Base-by-base conservation (phyloP, 164 flowering plant genomes). In the Magnolia changhungtana region DNA sequence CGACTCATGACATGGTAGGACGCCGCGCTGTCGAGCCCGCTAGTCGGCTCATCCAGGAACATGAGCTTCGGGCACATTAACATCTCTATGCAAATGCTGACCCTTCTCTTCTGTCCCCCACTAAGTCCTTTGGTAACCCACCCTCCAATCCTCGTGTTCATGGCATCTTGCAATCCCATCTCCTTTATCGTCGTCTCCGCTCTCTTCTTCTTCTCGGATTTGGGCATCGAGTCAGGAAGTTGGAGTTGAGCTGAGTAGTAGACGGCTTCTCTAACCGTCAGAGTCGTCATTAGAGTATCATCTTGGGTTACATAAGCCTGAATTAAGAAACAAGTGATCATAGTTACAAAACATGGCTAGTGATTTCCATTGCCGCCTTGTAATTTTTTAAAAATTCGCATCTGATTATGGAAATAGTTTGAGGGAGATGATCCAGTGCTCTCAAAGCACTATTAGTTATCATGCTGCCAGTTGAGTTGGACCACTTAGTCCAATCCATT, bases 251-350 rank as follows among this genome's bases (percentile, higher is more conserved):
- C 93, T 19, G 96, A 88, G 85, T 86, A 91, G 78, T 83, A 77
- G 1, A 91, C 77, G 0, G 89, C 85, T 84, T 91, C 93, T 82
- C 75, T 78, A 2, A 90, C 92, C 0, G 93, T 86, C 27, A 90
- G 31, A 7, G 90, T 89, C 11, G 82, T 73, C 76, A 87, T 83
- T 23, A 90, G 72, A 10, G 75, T 58, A 50, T 89, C 90, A 63
- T 90, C 90, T 87, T 88, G 91, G 18, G 90, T 86, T 65, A 85
- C 89, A 84, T 90, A 90, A 7, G 91, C 88, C 93, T 90, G 74
- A 31, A n/a, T 18, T 52, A 50, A 59, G 52, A 7, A 49, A 76
- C 7, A 18, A 55, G 45, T 14, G 1, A 9, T 2, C 68, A 24
- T 65, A 4, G 29, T 65, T 21, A 65, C 13, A 24, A 4, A 58